These are phyloP conservation scores for Xerocomus amazonicus DNA, from an alignment of 1,284 basidiomycete genomes.

Conservation along the genomic window DNA sequence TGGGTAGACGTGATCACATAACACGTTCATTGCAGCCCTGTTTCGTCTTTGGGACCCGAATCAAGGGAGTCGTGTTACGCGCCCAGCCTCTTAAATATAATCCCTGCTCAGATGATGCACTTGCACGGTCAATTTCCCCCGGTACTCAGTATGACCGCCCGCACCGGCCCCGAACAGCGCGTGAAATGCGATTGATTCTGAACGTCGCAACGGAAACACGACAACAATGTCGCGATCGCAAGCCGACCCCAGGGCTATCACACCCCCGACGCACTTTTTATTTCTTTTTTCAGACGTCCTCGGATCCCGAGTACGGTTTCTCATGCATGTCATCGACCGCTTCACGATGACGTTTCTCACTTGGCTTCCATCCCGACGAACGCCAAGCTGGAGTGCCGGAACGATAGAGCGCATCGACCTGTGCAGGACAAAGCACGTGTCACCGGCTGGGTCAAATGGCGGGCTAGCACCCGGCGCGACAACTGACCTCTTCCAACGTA, in stretches of 20 bases:
- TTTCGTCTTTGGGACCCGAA: background rate
- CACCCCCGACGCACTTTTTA: background rate
- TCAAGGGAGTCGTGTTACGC: background rate
- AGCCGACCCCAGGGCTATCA: no score
- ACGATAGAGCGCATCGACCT: constrained; percentile 32
- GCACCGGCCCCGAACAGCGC: no score
- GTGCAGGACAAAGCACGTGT: background rate
- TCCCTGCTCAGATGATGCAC: background rate
- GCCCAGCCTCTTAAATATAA: background rate
- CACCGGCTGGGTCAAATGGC: no score
- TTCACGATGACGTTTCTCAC: constrained; percentile 21
- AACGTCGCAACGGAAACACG: no score
- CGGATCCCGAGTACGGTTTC: constrained; percentile 24
- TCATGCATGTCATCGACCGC: constrained; percentile 9
- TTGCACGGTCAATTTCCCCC: background rate
- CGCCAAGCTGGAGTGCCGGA: constrained; percentile 27
- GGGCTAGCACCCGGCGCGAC: background rate
- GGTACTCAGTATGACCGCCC: no score
- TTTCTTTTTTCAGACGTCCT: constrained; percentile 11
- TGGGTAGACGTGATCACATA: background rate
- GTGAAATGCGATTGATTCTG: no score
- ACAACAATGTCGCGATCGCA: no score
- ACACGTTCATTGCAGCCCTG: background rate
- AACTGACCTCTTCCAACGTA: constrained; percentile 28
- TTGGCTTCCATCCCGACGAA: constrained; percentile 23